A percentile compares a stretch with the other conserved stretches of the same genome.
These are phyloP conservation scores for Geranomyces variabilis DNA, from an alignment of 192 early-diverging fungal species.

Conservation along the genomic window DNA sequence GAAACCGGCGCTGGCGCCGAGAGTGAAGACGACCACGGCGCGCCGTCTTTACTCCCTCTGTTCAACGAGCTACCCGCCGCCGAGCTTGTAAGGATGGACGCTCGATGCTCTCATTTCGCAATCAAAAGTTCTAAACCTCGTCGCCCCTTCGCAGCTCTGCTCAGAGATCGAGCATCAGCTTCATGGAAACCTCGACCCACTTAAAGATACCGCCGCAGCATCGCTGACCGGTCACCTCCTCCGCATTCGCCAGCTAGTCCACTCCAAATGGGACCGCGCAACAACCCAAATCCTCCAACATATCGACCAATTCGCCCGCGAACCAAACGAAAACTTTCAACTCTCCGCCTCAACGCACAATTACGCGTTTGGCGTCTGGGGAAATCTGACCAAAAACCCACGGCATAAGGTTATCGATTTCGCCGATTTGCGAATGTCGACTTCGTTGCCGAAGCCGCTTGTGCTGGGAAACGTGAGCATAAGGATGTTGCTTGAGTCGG, in stretches of 20 bases:
- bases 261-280: conserved; percentile 50
- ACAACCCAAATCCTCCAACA: conserved; percentile 50
- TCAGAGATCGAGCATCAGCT: conserved; percentile 17
- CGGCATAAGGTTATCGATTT: conserved; percentile 59
- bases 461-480: conserved; percentile 53
- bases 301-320: conserved; percentile 48
- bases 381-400: conserved; percentile 58
- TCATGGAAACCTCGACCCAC: background rate
- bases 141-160: conserved; percentile 20
- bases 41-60: conserved; percentile 39
- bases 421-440: conserved; percentile 38
- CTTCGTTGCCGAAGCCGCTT: conserved; percentile 57
- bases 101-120: no score
- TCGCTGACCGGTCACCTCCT: conserved; percentile 26
- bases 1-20: conserved; percentile 18
- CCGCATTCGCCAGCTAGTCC: conserved; percentile 38
- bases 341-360: conserved; percentile 21
- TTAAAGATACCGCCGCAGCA: background rate
- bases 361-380: conserved; percentile 55
- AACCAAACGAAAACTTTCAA: conserved; percentile 62
- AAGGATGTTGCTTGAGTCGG: conserved; percentile 49
- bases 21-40: conserved; percentile 37
- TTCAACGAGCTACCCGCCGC: conserved; percentile 41
- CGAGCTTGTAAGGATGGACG: conserved; percentile 36
- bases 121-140: no score